A percentile compares a stretch with the other conserved stretches of the same genome.
These are phyloP conservation scores for Peltaster fructicola DNA, from an alignment of 2,329 filamentous ascomycete genomes.

Conservation along the genomic window DNA sequence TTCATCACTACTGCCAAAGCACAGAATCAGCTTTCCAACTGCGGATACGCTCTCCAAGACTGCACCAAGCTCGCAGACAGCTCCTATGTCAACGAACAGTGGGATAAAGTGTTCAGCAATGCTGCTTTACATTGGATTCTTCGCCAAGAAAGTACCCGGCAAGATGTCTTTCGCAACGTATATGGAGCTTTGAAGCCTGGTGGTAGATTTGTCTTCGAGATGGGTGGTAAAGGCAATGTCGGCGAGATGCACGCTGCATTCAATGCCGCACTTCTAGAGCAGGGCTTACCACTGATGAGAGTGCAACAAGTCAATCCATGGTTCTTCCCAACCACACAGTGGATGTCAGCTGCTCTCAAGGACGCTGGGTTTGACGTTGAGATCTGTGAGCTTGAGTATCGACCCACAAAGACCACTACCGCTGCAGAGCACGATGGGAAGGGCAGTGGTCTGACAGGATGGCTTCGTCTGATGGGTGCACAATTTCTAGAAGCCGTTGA, in stretches of 20 bases:
- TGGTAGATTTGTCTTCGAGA: constrained; percentile 48
- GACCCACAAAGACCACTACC: constrained; percentile 37
- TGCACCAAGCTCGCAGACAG: constrained; percentile 13
- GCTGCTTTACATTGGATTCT: constrained; percentile 34
- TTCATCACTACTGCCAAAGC: constrained; percentile 22
- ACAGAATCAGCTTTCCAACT: constrained; percentile 9
- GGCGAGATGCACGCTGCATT: constrained; percentile 43
- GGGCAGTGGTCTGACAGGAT: constrained; percentile 42
- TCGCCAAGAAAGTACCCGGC: constrained; percentile 25
- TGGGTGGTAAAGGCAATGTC: constrained; percentile 54
- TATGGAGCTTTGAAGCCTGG: constrained; percentile 34
- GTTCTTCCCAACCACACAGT: constrained; percentile 52
- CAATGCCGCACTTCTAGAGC: constrained; percentile 32
- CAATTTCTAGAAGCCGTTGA: constrained; percentile 38
- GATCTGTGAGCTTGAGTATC: constrained; percentile 42
- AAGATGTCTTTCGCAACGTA: constrained; percentile 36
- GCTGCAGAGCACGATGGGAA: constrained; percentile 20
- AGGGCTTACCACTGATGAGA: constrained; percentile 30
- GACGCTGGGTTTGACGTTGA: constrained; percentile 26
- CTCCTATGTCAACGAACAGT: constrained; percentile 10
- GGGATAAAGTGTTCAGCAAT: constrained; percentile 26
- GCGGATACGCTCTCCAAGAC: constrained; percentile 17
- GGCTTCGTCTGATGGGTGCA: constrained; percentile 47
- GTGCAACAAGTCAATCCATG: constrained; percentile 41
- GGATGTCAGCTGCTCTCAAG: constrained; percentile 29